Evolutionary conservation across 345 rosid genomes (phyloP).

Genomic region (Gossypium sturtianum): DNA sequence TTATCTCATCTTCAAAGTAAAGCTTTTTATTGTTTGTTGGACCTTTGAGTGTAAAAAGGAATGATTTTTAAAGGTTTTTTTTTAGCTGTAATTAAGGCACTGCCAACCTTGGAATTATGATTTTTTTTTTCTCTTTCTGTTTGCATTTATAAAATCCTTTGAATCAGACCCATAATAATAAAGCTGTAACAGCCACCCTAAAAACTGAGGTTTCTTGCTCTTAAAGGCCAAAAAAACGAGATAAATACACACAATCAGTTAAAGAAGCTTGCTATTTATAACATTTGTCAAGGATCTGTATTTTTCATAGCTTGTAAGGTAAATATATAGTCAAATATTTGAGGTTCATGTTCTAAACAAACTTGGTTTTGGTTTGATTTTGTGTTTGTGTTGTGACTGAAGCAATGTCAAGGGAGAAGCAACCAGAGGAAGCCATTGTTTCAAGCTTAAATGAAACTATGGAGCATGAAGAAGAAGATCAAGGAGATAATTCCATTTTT

Average conservation of each 20-base stretch:
- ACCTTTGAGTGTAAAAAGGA: not conserved
- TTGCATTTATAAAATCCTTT: not conserved
- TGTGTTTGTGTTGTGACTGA: conserved; percentile 24
- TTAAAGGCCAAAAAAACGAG: conserved; percentile 17
- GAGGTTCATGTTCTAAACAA: not conserved
- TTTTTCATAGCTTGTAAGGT: conserved; percentile 9
- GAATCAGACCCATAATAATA: not conserved
- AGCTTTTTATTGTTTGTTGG: conserved; percentile 10
- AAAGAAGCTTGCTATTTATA: conserved; percentile 11
- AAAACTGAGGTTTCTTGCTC: conserved; percentile 9
- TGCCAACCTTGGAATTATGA: not conserved
- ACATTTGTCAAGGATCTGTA: conserved; percentile 24
- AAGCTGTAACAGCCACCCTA: conserved; percentile 1
- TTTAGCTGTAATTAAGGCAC: not conserved
- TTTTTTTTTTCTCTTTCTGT: not conserved
- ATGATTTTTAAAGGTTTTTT: not conserved
- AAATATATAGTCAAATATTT: not conserved
- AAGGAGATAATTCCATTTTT: conserved; percentile 27
- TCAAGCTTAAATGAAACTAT: conserved; percentile 28
- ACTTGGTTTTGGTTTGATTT: conserved; percentile 16
- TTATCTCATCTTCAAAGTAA: not conserved
- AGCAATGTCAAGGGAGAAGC: conserved; percentile 28
- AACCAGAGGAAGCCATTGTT: conserved; percentile 51
- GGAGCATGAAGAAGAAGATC: conserved; percentile 32
- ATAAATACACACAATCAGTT: conserved; percentile 17